A percentile compares a stretch with the other conserved stretches of the same genome.
phyloP scores from a whole-genome alignment of 495 filamentous ascomycete genomes.

The Xylaria cubensis region DNA sequence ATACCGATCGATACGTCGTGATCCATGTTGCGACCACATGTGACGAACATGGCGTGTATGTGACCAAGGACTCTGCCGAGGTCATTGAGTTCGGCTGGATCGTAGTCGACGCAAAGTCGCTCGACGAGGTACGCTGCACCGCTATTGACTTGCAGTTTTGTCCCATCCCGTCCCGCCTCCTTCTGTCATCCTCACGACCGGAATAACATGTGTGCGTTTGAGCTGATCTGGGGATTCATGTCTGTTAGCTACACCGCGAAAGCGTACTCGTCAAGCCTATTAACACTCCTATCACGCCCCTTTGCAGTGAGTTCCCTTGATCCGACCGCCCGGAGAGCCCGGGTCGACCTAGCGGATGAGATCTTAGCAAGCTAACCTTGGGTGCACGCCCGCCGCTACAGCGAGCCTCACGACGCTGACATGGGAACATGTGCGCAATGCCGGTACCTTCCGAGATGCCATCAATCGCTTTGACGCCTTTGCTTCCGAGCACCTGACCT shows the following conservation, averaged over 20 bases:
- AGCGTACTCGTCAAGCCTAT: slow-evolving; percentile 96
- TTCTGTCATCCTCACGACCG: neutral
- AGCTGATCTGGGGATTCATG: slow-evolving; percentile 19
- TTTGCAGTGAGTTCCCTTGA: slow-evolving; percentile 83
- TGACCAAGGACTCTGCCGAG: slow-evolving; percentile 98
- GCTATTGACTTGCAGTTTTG: neutral
- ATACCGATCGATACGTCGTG: slow-evolving; percentile 93
- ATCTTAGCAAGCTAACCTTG: slow-evolving; percentile 17
- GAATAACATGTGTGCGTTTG: slow-evolving; percentile 18
- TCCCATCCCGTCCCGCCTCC: neutral
- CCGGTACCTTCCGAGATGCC: slow-evolving; percentile 94
- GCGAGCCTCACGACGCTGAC: slow-evolving; percentile 97
- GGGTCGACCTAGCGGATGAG: slow-evolving; percentile 31
- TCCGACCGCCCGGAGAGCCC: slow-evolving; percentile 5
- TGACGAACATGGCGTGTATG: slow-evolving; percentile 98
- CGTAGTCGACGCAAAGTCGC: slow-evolving; percentile 84
- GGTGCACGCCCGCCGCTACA: slow-evolving; percentile 43
- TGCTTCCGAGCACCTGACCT: slow-evolving; percentile 83
- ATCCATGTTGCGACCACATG: slow-evolving; percentile 99
- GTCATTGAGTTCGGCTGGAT: slow-evolving; percentile 99
- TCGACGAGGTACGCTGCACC: slow-evolving; percentile 76
- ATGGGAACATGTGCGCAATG: slow-evolving; percentile 97
- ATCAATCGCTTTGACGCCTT: slow-evolving; percentile 94
- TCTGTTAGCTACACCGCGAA: slow-evolving; percentile 81
- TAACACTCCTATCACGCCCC: slow-evolving; percentile 97